Base-by-base conservation (phyloP, 208 protist genomes). In the Phytomonas sp. region DNA sequence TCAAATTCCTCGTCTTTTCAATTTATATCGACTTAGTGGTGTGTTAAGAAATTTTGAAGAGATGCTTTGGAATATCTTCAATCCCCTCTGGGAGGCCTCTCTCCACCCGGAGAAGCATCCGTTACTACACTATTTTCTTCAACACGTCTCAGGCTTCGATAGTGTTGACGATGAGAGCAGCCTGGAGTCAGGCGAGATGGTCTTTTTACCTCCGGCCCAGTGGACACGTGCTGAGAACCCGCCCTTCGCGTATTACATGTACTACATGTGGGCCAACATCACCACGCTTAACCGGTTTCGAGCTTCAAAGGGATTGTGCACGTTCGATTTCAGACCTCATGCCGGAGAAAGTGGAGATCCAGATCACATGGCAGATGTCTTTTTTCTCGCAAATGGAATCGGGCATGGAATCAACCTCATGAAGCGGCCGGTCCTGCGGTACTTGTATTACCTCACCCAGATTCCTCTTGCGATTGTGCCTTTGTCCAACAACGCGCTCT, bases 201-300 rank as follows among this genome's bases (percentile, higher is more conserved):
- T 79, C 71, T 63, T 76, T 64, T 60, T 66, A 23, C 63, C 76
- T 13, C 89, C 87, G 23, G 46, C 26, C 28, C 61, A 80, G 60
- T 93, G 85, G 85, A 88, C 76, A 5, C 61, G 60, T 13, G 11
- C 36, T 26, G 81, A 87, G 56, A 92, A 91, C 68, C 87, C 87
- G 31, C 87, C 89, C 28, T 98, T 98, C 61, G 97, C 98, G 46
- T 95, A 93, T 76, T 95, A 87, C 80, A 85, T 89, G 74, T 98
- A 97, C 80, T 99, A 99, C 80, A 97, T 99, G 81, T 99, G 98
- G 84, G 89, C 94, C 51, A 99, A 99, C 84, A 84, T 99, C 59
- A 74, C 84, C 26, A 79, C 86, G 17, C 89, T 99, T 34, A 99
- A 99, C 88, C 73, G 85, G 31, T 88, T 97, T 43, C 87, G 98